Base-by-base conservation (phyloP, 2,329 filamentous ascomycete genomes). In the Lachnellula willkommii region DNA sequence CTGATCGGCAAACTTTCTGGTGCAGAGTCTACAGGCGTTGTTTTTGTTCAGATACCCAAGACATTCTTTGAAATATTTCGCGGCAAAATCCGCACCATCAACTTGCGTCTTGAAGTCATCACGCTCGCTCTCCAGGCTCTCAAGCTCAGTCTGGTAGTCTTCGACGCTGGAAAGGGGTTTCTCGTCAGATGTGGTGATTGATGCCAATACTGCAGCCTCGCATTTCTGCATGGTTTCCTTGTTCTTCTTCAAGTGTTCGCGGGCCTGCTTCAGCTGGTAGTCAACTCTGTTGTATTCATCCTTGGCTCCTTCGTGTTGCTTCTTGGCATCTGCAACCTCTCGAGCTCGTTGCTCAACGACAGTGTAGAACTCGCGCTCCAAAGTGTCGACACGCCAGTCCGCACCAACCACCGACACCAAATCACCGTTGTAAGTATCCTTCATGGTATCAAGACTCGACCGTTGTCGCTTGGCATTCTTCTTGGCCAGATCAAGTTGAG, bases 401-500 rank as follows among this genome's bases (percentile, higher is more conserved):
- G 70, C 60, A 26, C 85, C 84, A 35, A 97, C 64, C 11, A 89
- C 71, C 5, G 78, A 74, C 12, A 81, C 77, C 22, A 99, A 77
- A 62, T 88, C 88, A 36, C 85, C 77, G 50, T 79, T 81, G 76
- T 95, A 90, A 0, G 90, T 90, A 48, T 77, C 83, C 59, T 77
- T 82, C 74, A 96, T 83, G 0, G 89, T 94, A 8, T 91, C 81
- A 2, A 97, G 76, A 59, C 88, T 88, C 36, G 83, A 81, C 69
- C 88, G 82, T 54, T 87, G 83, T 62, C 90, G 86, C 60, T 83
- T 82, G 28, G 90, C 72, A 66, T 96, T 89, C 64, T 91, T 92
- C 66, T 88, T 91, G 36, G 92, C 79, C 63, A 89, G 85, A 55
- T 95, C 89, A 11, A 99, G 79, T 64, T 89, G 87, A 12, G 93